These are phyloP conservation scores for Murraya koenigii DNA, from an alignment of 345 rosid species.

Conservation along the genomic window DNA sequence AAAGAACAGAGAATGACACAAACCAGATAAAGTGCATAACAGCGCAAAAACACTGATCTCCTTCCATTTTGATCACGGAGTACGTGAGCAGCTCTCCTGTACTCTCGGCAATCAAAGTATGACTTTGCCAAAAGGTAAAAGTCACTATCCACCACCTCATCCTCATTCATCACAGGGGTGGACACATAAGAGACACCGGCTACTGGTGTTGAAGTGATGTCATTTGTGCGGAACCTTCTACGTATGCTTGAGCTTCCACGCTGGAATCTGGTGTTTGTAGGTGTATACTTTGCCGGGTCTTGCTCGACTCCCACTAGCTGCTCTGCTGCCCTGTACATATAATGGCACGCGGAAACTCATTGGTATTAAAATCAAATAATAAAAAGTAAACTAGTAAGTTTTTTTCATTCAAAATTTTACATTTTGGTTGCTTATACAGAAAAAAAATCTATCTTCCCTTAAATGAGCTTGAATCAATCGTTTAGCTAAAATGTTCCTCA, in stretches of 20 bases:
- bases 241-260: constrained; percentile 96
- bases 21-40: constrained; percentile 93
- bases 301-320: constrained; percentile 91
- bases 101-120: constrained; percentile 84
- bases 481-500: not conserved
- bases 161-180: constrained; percentile 83
- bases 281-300: constrained; percentile 84
- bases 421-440: not conserved
- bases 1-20: constrained; percentile 20
- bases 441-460: not conserved
- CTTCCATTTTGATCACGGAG: constrained; percentile 78
- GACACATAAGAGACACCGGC: constrained; percentile 69
- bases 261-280: constrained; percentile 93
- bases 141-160: constrained; percentile 71
- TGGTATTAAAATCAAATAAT: not conserved
- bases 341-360: not conserved
- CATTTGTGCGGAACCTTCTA: constrained; percentile 76
- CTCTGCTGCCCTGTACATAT: constrained; percentile 80
- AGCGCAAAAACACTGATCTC: constrained; percentile 79
- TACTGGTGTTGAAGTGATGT: constrained; percentile 63
- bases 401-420: not conserved
- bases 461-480: not conserved
- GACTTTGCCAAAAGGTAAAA: constrained; percentile 89
- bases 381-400: not conserved
- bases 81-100: constrained; percentile 77